Evolutionary conservation across 192 early-diverging fungal species (phyloP), one percentile per base, ranked within the genome.

Genomic region (Coemansia umbellata): DNA sequence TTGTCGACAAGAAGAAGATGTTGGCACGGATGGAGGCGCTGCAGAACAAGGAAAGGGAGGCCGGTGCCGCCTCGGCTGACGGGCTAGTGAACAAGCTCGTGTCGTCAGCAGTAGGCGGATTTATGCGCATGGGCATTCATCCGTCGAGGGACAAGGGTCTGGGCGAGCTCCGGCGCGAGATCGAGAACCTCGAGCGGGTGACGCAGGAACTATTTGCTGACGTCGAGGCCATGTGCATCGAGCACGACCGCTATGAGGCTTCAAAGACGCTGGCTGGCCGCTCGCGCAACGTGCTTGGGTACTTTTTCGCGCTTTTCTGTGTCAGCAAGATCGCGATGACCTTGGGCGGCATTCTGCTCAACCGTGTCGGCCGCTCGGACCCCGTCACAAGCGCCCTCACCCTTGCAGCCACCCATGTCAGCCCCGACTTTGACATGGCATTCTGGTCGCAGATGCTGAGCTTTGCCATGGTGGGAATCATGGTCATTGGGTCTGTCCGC

Each of bases 391-490:
- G 86, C 37, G 73, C 81, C 8, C 63, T 97, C 61, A 85, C 88
- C 30, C 61, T 90, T 23, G 81, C 86, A 4, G 80, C 89, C 8
- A 80, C 83, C 6, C 78, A 86, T 32, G 66, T 85, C 31, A 77
- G 82, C 43, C 78, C 81, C 6, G 78, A 76, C 36, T 65, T 97
- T 50, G 91, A 94, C 58, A 70, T 90, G 17, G 81, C 74, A 28
- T 87, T 89, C 31, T 93, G 89, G 87, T 90, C 92, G 15, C 90
- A 92, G 66, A 92, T 96, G 59, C 77, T 95, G 26, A 93, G 91
- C 42, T 96, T 96, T 61, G 82, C 88, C 50, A 85, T 96, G 69
- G 86, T 95, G 37, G 93, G 93, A 21, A 60, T 94, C 13, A 84
- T 98, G 81, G 91, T 98, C 14, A 77, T 94, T 30, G 80, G 85